Evolutionary conservation across 2,329 filamentous ascomycete genomes (phyloP), one percentile per base, ranked within the genome.

Genomic region (Pseudogymnoascus sp.): DNA sequence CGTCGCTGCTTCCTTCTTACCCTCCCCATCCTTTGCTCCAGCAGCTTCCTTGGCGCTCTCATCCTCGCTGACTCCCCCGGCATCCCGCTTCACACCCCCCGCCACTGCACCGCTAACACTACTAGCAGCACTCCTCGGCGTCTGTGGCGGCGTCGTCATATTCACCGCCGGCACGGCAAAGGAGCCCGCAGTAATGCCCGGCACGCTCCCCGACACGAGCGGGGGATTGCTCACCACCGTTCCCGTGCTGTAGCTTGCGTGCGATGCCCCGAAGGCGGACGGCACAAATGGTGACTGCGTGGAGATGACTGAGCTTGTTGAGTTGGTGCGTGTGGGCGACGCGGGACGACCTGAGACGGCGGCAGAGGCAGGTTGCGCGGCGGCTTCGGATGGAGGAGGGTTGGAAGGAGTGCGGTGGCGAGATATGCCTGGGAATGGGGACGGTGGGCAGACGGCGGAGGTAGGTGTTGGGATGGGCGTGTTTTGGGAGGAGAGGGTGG

Each of bases 131-230:
- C 83, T 85, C 60, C 85, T 82, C 5, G 93, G 93, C 2, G 93
- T 97, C 74, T 96, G 89, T 0, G 93, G 95, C 2, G 95, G 93
- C 7, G 93, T 97, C 38, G 90, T 91, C 70, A 96, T 85, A 0
- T 92, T 90, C 46, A 96, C 77, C 0, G 82, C 81, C 0, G 80
- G 79, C 2, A 84, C 78, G 3, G 76, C 76, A 23, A 70, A 70
- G 13, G 78, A 74, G n/a, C 75, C 74, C 1, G 60, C 50, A 11
- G 90, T 86, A 26, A 96, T 85, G 61, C 87, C 82, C 0, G 92
- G 91, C 15, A 96, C 82, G 62, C 82, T 90, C 13, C 91, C 89
- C 33, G 91, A 83, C 7, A 90, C 89, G 0, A 95, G 85, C 0
- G 90, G 87, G 1, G 91, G 90, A 62, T 93, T 93, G 72, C 87